Base-by-base conservation (phyloP, 1,284 basidiomycete species). In the Ustilago bromivora region DNA sequence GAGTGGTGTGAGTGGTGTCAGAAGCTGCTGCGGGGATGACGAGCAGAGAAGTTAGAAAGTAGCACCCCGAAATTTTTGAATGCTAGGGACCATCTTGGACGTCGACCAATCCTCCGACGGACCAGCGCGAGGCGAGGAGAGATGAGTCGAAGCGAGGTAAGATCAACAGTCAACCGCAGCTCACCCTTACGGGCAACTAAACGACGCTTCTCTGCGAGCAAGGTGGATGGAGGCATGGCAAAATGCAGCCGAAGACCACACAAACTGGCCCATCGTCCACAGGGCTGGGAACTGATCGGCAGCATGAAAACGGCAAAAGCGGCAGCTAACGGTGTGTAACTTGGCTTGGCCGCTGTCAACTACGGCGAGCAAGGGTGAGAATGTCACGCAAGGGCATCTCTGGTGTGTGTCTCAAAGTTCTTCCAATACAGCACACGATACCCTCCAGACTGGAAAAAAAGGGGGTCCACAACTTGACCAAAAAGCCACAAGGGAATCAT, bases 21-120 rank as follows among this genome's bases (percentile, higher is more conserved):
- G 57, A 56, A 40, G 19, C 40, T 61, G 64, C 61, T 72, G 64
- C 60, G 71, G 41, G 57, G 71, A 43, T 65, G 65, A 68, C 64
- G 51, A 65, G 54, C 47, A 64, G 66, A 68, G 71, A 73, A 68
- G 65, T 68, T 73, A 68, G 34, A 60, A 64, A 49, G 49, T 15
- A 61, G 71, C 66, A 73, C 71, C 71, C 71, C 56, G 49, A 67
- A 73, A 68, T 54, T 65, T 46, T 73, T 61, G 9, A 12, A 43
- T 41, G 13, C 19, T 36, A 36, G 59, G 58, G 41, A 35, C 19
- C 35, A 46, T 28, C 32, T 53, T 32, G 46, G 56, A 60, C 28
- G 47, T 31, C n/a, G 28, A 34, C 10, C 17, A 13, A 28, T 32
- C 57, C 23, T 54, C 57, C 52, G 40, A 61, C 40, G 43, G 59